Base-by-base conservation (phyloP, 2,329 filamentous ascomycete genomes). In the Microascus cirrosus region DNA sequence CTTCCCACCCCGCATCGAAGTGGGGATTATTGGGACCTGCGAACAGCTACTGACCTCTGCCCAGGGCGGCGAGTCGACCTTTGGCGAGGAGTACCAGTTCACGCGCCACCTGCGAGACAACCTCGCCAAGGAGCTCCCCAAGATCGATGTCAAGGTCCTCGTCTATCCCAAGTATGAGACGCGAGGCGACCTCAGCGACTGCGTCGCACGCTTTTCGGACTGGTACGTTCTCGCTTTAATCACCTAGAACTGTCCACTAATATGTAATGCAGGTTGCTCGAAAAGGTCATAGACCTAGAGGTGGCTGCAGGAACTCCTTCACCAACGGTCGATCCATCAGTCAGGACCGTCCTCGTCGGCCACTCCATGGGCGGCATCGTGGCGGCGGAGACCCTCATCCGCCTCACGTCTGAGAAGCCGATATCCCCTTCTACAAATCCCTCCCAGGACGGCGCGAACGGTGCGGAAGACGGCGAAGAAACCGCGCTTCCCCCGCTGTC, bases 361-460 rank as follows among this genome's bases (percentile, higher is more conserved):
- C 92, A 96, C 70, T 92, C 87, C 10, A 96, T 88, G 89, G 89
- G 89, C 64, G 94, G 94, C 64, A 96, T 97, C 65, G 91, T 97
- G 53, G 93, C 90, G 12, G 93, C 91, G 36, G 94, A 97, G 68
- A 87, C 90, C 15, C 78, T 93, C 61, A 82, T 96, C 64, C 80
- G 85, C 48, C 80, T 97, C 56, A 74, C 79, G 1, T 78, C 76
- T 8, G 81, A 84, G 58, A 70, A 73, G 61, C 78, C 79, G 59
- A 78, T 84, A 62, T 74, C 77, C 62, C 74, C 75, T 39, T 24
- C 45, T 10, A 24, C 45, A n/a, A n/a, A 24, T 20, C 45, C 45
- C n/a, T 50, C 45, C 6, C 20, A 50, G 20, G 45, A 50, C 45
- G 45, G 45, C 45, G 45, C 42, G 15, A 72, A 73, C 64, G 73